Conservation (phyloP, 192 early-diverging fungal species). For the Jimgerdemannia lactiflua region DNA sequence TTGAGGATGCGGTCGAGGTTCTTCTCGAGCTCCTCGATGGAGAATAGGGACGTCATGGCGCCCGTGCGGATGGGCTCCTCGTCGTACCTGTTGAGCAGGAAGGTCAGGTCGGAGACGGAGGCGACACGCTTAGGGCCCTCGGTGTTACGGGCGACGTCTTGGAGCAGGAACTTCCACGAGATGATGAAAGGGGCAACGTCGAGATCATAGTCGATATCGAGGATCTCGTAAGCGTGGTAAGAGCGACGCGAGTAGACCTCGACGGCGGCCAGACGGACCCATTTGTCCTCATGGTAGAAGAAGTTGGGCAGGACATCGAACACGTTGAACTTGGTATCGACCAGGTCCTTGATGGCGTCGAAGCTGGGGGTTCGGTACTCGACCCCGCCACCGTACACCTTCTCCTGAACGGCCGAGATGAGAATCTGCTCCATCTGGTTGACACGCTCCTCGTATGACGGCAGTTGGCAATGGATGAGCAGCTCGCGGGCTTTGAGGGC, state of each 20-base stretch:
- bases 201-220: slow-evolving; percentile 74
- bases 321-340: slow-evolving; percentile 93
- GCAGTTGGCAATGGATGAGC: slow-evolving; percentile 90
- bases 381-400: slow-evolving; percentile 70
- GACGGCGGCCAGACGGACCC: slow-evolving; percentile 80
- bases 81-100: slow-evolving; percentile 67
- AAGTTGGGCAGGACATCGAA: slow-evolving; percentile 93
- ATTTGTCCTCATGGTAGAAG: slow-evolving; percentile 83
- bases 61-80: slow-evolving; percentile 81
- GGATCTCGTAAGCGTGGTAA: slow-evolving; percentile 95
- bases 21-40: slow-evolving; percentile 66
- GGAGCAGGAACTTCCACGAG: slow-evolving; percentile 75
- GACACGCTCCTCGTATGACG: slow-evolving; percentile 87
- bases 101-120: slow-evolving; percentile 80
- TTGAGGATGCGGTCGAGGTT: slow-evolving; percentile 57
- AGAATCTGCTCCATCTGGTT: slow-evolving; percentile 84
- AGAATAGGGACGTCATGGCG: slow-evolving; percentile 74
- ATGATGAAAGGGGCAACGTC: slow-evolving; percentile 64
- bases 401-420: slow-evolving; percentile 68
- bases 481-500: slow-evolving; percentile 94
- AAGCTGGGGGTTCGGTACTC: slow-evolving; percentile 71
- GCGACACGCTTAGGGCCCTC: slow-evolving; percentile 66
- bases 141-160: slow-evolving; percentile 34
- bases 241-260: slow-evolving; percentile 97
- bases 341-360: slow-evolving; percentile 77